Percentiles rank a stretch among this genome's conserved stretches.
These are phyloP conservation scores for Cyberlindnera nakhonratchasimensis DNA, from an alignment of 805 yeast genomes.

Conservation along the genomic window DNA sequence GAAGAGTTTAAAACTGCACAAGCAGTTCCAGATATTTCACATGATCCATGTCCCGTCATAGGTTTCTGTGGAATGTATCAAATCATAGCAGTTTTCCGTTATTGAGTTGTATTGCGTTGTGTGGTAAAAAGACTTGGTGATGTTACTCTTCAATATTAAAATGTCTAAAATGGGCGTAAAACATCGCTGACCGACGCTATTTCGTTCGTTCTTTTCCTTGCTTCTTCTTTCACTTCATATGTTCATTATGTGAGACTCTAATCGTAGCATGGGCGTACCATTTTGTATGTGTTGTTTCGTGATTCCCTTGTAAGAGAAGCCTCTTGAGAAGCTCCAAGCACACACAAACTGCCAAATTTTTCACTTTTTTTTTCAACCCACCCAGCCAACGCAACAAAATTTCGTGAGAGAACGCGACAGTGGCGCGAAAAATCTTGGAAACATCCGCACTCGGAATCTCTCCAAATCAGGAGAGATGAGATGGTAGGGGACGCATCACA, in stretches of 20 bases:
- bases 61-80: too few relatives aligned
- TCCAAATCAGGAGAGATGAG: background rate
- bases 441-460: background rate
- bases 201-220: too few relatives aligned
- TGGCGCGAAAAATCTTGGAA: background rate
- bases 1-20: too few relatives aligned
- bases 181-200: too few relatives aligned
- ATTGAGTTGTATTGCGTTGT: too few relatives aligned
- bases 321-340: background rate
- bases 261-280: slow-evolving; percentile 6
- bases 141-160: too few relatives aligned
- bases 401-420: too few relatives aligned
- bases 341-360: slow-evolving; percentile 8
- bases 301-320: background rate
- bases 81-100: too few relatives aligned
- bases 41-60: too few relatives aligned
- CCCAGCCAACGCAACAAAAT: slow-evolving; percentile 1
- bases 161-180: background rate
- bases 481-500: slow-evolving; percentile 5
- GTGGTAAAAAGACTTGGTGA: too few relatives aligned
- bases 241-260: background rate
- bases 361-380: slow-evolving; percentile 8
- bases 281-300: slow-evolving; percentile 4
- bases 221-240: background rate
- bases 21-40: too few relatives aligned